These are phyloP conservation scores for Bryoerythrophyllum caledonicum DNA, from an alignment of 225 moss, liverwort and hornwort genomes.

Conservation along the genomic window DNA sequence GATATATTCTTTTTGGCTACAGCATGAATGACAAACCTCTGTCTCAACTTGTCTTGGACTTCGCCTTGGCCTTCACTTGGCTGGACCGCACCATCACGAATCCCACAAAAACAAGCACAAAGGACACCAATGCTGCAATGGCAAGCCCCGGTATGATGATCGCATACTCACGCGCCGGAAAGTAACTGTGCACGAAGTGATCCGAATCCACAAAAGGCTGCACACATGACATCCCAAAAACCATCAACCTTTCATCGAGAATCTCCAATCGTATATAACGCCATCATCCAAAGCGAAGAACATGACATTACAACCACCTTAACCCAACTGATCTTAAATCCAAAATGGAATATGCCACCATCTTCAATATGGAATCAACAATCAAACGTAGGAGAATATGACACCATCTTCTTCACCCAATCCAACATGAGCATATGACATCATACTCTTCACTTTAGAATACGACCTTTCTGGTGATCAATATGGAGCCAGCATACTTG, in stretches of 20 bases:
- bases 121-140: conserved; percentile 69
- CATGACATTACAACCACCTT: too few relatives aligned
- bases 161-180: conserved; percentile 90
- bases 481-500: too few relatives aligned
- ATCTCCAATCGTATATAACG: too few relatives aligned
- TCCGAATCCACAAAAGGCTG: conserved; percentile 99
- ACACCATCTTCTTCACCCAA: not conserved
- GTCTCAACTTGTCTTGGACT: conserved; percentile 44
- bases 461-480: too few relatives aligned
- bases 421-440: too few relatives aligned
- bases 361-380: too few relatives aligned
- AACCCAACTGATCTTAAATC: too few relatives aligned
- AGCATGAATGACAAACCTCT: conserved; percentile 7
- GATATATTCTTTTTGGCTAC: too few relatives aligned
- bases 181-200: conserved; percentile 93
- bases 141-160: conserved; percentile 92
- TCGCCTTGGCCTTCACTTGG: conserved; percentile 58
- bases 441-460: not conserved
- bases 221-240: not conserved
- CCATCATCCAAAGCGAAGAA: too few relatives aligned
- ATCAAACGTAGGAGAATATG: too few relatives aligned
- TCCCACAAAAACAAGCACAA: conserved; percentile 74
- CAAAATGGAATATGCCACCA: too few relatives aligned
- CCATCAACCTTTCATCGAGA: not conserved
- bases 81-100: conserved; percentile 71